Base-by-base conservation (phyloP, 2,329 filamentous ascomycete genomes). In the Lasiodiplodia theobromae region DNA sequence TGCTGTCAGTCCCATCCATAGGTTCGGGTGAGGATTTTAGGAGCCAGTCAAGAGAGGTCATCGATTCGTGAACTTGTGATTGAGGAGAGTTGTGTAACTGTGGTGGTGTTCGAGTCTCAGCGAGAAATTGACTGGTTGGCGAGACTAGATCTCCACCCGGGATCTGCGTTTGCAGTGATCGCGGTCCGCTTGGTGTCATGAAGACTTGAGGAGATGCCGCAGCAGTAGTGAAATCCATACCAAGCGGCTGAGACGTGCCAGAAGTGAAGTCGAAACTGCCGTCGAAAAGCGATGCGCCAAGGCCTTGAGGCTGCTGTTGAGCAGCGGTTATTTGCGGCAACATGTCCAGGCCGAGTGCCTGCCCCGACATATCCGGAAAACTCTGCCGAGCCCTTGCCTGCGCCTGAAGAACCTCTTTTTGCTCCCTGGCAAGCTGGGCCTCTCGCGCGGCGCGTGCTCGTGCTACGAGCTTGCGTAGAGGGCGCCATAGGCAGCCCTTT, bases 401-500 rank as follows among this genome's bases (percentile, higher is more conserved):
- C 11, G 70, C 71, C 38, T 71, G 74, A n/a, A 78, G 52, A 2
- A 44, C 23, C 23, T 60, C 53, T 21, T 58, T 76, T 28, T 74
- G 73, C 69, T 83, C 79, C 25, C 81, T 77, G 28, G 77, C 76
- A 21, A 84, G 74, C 67, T 88, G 87, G 67, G 83, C 83, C 52
- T 83, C 81, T 60, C 88, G 81, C 53, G 84, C 85, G 14, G 82
- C 82, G 54, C 81, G 80, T 14, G 89, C 89, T 73, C 87, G 88
- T 16, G 82, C 82, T 78, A 91, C 86, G 2, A 91, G 79, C 70
- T 86, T 88, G 31, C 84, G 81, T 57, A 92, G 79, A 0, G 89
- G 89, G 53, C 86, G 85, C 89, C 89, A 91, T 0, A 91, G 77
- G 79, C 87, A 86, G 3, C 86, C 71, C 64, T 76, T 77, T 72